Percentiles rank a stretch among this genome's conserved stretches.
Evolutionary conservation across 108 stramenopile species (phyloP).

Genomic region (Skeletonema menzelii): DNA sequence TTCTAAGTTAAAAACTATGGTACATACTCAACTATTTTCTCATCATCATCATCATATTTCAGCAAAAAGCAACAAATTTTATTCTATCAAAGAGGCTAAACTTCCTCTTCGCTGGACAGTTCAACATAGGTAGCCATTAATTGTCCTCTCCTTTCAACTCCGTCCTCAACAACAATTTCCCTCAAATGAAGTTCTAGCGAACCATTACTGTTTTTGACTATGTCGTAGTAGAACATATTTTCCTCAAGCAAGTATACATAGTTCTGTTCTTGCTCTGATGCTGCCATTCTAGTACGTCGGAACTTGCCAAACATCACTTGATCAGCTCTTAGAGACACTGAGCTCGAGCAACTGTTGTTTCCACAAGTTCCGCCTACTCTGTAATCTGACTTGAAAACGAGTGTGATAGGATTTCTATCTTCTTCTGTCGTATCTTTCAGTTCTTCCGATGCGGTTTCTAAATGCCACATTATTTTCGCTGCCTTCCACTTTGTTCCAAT

Average conservation of each 20-base stretch:
- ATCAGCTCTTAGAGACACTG: neutral
- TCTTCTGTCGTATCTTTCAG: neutral
- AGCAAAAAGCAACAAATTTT: neutral
- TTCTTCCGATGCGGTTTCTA: neutral
- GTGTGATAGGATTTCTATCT: neutral
- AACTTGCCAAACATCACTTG: neutral
- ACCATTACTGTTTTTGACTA: neutral
- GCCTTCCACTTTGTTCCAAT: neutral
- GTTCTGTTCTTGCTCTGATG: neutral
- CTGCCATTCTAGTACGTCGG: neutral
- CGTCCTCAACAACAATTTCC: neutral
- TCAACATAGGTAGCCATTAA: neutral
- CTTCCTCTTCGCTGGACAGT: neutral
- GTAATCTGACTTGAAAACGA: neutral
- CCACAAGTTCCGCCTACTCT: neutral
- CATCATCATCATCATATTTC: too few species aligned
- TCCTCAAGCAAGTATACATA: neutral
- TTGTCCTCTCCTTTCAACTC: neutral
- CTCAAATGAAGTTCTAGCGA: neutral
- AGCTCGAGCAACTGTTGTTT: neutral
- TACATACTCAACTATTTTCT: neutral
- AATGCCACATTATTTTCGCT: neutral
- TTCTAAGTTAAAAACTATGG: neutral
- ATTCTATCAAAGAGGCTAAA: neutral
- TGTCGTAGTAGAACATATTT: neutral